Percentiles rank a stretch among this genome's conserved stretches.
These are phyloP conservation scores for Nigrospora osmanthi DNA, from an alignment of 2,329 filamentous ascomycete species.

Conservation along the genomic window DNA sequence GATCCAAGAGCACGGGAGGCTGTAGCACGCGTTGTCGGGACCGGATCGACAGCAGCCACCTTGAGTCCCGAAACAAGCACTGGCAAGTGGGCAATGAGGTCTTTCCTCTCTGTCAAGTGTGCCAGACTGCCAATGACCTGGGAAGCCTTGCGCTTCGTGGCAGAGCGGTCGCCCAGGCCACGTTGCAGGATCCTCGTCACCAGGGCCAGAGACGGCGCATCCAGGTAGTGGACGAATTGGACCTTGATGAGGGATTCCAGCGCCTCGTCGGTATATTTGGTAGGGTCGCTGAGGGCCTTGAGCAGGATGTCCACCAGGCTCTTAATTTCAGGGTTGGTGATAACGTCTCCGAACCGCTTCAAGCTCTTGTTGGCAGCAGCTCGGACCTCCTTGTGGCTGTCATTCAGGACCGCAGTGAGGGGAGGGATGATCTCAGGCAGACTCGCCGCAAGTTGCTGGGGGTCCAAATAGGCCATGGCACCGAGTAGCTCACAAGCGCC, in stretches of 20 bases:
- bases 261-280: slow-evolving; percentile 92
- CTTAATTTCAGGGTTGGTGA: slow-evolving; percentile 96
- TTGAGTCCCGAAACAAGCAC: slow-evolving; percentile 88
- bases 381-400: slow-evolving; percentile 96
- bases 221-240: slow-evolving; percentile 97
- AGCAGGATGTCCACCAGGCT: slow-evolving; percentile 82
- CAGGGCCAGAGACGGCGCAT: slow-evolving; percentile 88
- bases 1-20: slow-evolving; percentile 94
- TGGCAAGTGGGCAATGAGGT: slow-evolving; percentile 82
- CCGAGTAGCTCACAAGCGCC: slow-evolving; percentile 93
- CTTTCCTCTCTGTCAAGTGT: slow-evolving; percentile 93
- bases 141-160: slow-evolving; percentile 90
- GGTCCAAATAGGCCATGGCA: slow-evolving; percentile 97
- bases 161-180: slow-evolving; percentile 81
- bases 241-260: slow-evolving; percentile 93
- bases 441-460: slow-evolving; percentile 85
- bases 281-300: slow-evolving; percentile 94
- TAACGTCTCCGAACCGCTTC: slow-evolving; percentile 97
- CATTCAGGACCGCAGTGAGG: slow-evolving; percentile 86
- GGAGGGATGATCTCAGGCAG: slow-evolving; percentile 96
- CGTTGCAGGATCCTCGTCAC: slow-evolving; percentile 94
- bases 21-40: slow-evolving; percentile 91
- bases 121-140: slow-evolving; percentile 98
- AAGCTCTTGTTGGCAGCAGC: slow-evolving; percentile 88
- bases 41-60: slow-evolving; percentile 84